Base-by-base conservation (phyloP, 257 asterid genomes). In the Ajuga chamaepitys region DNA sequence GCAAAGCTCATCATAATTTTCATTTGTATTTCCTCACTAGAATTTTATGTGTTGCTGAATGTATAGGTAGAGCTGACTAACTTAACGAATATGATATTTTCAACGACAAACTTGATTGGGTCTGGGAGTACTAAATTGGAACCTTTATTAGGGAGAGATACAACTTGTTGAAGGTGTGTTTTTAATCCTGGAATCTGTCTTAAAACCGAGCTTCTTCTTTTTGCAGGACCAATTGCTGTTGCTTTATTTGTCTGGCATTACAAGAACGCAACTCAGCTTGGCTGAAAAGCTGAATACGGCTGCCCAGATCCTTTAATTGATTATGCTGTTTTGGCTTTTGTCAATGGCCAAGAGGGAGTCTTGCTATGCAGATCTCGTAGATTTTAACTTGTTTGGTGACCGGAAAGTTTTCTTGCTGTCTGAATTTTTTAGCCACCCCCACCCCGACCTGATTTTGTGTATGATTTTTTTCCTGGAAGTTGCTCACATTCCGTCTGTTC, bases 271-370 rank as follows among this genome's bases (percentile, higher is more conserved):
- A 62, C 97, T 93, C 77, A 71, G 91, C 77, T 68, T 92, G 35
- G 98, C 97, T 0, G 95, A 89, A 45, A 87, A 90, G 78, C 81
- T 92, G 75, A 92, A 92, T 68, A 89, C 97, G 1, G 98, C 98
- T 60, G 98, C 97, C 67, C 98, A 93, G 82, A 85, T 85, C 69
- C 79, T 93, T 74, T 93, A 4, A 56, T 40, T 10, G 69, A 58
- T 5, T 10, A 12, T 12, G 46, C 46, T 0, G n/a, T 47, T 75
- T 18, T 40, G 25, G 44, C 32, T 32, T 14, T 6, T 9, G 14
- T 47, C 48, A 18, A 28, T 47, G 64, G 26, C 40, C 7, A 4
- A n/a, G 54, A 24, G 26, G 38, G 50, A 48, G 37, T 62, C 25
- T 55, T 44, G 16, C 12, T 2, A 40, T 40, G 46, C n/a, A n/a